Conservation (phyloP, 2,329 filamentous ascomycete species). For the Fusarium humuli region DNA sequence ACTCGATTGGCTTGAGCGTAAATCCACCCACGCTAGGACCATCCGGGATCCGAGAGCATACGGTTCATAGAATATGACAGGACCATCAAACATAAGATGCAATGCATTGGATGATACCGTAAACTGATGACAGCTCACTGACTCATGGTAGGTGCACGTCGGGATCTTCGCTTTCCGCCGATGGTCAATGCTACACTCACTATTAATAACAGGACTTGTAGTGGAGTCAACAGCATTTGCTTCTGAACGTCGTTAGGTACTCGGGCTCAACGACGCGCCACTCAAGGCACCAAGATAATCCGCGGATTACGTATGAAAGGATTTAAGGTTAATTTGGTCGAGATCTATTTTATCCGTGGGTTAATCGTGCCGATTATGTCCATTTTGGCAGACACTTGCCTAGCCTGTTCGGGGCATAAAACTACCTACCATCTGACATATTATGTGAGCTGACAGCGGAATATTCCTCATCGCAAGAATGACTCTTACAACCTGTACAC, state of each 20-base stretch:
- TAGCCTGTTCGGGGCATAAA: not conserved
- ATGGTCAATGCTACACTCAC: not conserved
- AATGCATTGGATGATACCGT: not conserved
- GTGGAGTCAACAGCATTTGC: not conserved
- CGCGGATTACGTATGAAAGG: not conserved
- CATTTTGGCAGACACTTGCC: not conserved
- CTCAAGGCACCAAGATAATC: no score
- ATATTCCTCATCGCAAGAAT: not conserved
- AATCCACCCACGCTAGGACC: not conserved
- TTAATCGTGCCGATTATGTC: constrained; percentile 2
- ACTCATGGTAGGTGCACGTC: not conserved
- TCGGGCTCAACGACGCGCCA: not conserved
- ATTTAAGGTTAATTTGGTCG: not conserved
- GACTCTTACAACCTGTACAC: fast-evolving
- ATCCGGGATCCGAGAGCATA: not conserved
- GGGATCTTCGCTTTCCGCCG: not conserved
- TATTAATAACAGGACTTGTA: not conserved
- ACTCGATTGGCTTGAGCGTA: constrained; percentile 12
- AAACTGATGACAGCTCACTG: not conserved
- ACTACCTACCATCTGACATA: no score
- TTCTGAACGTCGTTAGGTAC: not conserved
- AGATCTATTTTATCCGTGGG: not conserved
- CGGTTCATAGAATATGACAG: not conserved
- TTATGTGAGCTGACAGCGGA: not conserved
- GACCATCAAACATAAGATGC: not conserved